Conservation (phyloP, 139 green algal genomes). For the Tetraselmis striata region DNA sequence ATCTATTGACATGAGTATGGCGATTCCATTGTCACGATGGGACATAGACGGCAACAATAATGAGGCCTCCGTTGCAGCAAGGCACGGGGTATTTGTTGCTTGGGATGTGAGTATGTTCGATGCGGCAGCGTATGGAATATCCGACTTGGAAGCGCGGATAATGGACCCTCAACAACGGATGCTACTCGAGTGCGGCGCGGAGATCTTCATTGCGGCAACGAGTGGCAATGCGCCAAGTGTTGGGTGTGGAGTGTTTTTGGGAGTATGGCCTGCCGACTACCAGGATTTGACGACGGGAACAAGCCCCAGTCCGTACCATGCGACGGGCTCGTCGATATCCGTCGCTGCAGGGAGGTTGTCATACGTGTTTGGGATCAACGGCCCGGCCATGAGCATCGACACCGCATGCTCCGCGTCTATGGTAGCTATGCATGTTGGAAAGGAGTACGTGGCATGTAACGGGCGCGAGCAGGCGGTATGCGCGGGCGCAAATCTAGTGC, state of each 20-base stretch:
- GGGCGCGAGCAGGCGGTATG: background rate
- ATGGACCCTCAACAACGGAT: slow-evolving; percentile 85
- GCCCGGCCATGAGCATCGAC: slow-evolving; percentile 65
- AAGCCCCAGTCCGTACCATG: slow-evolving; percentile 3
- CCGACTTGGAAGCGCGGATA: slow-evolving; percentile 52
- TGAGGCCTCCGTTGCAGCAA: background rate
- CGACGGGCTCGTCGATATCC: slow-evolving; percentile 31
- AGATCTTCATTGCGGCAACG: background rate
- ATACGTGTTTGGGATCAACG: slow-evolving; percentile 70
- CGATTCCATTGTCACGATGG: background rate
- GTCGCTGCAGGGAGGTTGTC: slow-evolving; percentile 65
- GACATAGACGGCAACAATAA: background rate
- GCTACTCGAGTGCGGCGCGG: slow-evolving; percentile 51
- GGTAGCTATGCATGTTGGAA: slow-evolving; percentile 48
- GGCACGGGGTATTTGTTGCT: slow-evolving; percentile 62
- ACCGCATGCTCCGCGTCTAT: slow-evolving; percentile 75
- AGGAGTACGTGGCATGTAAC: background rate
- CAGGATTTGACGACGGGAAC: background rate
- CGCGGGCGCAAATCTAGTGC: background rate
- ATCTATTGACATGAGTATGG: background rate
- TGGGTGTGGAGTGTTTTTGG: background rate
- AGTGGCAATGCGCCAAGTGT: too few relatives aligned
- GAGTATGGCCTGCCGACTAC: background rate
- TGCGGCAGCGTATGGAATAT: slow-evolving; percentile 54
- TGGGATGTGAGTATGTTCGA: slow-evolving; percentile 62